Evolutionary conservation across 345 rosid genomes (phyloP), one percentile per base, ranked within the genome.

Genomic region (Brassica incana): DNA sequence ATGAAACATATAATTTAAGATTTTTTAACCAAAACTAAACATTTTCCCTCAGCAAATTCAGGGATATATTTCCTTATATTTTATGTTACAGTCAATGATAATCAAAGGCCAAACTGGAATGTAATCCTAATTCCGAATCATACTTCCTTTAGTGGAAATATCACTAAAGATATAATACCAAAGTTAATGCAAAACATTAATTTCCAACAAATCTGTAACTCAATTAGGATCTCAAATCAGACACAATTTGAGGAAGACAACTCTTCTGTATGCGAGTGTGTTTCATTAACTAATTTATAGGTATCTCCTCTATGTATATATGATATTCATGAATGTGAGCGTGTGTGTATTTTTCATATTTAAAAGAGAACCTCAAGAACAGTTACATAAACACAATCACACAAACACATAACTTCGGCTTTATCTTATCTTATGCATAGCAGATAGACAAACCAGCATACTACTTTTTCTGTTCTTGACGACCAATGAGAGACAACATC

Each of bases 161-260:
- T 67, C 48, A 76, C 56, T 8, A 71, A 25, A 52, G 66, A 72
- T 71, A 15, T 71, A 58, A 16, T 78, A 65, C 72, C 77, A 71
- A 52, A 54, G 25, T 27, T 54, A 56, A 36, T 11, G 27, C 40
- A 43, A 69, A 18, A 8, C 14, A 23, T 45, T 43, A 4, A 56
- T 16, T 18, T 3, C 35, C 0, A 43, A 43, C 50, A 10, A 8
- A 48, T 48, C 15, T 4, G 6, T 14, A 12, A 48, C 9, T 48
- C 54, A 30, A 32, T 48, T 10, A 62, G 50, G 8, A 61, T 45
- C 40, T 48, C 80, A 69, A 61, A 45, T 30, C 38, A 33, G 62
- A 52, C 27, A 61, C 52, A 77, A 62, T 8, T 64, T 2, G 3
- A 77, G 73, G 68, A 68, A 56, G 72, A 58, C 38, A 67, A n/a